Evolutionary conservation across 2,329 filamentous ascomycete species (phyloP).

Genomic region (Penicillium sp.): DNA sequence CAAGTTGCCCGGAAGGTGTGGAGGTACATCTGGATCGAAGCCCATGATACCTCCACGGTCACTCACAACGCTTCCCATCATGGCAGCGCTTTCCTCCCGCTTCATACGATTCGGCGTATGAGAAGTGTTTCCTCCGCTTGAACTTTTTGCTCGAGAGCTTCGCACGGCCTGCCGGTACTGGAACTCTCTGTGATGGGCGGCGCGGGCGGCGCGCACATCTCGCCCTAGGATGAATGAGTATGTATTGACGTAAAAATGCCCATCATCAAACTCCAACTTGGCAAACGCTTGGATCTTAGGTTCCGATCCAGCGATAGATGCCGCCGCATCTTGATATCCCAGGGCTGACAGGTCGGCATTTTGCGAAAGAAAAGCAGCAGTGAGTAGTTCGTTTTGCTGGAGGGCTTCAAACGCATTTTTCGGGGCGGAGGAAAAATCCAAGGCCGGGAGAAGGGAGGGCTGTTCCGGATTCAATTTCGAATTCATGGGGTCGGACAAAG

Average conservation of each 20-base stretch:
- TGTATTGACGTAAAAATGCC: slow-evolving; percentile 65
- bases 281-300: slow-evolving; percentile 59
- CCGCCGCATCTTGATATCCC: slow-evolving; percentile 36
- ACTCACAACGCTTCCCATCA: slow-evolving; percentile 54
- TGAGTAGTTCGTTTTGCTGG: slow-evolving; percentile 42
- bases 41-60: slow-evolving; percentile 57
- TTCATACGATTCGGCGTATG: slow-evolving; percentile 48
- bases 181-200: slow-evolving; percentile 47
- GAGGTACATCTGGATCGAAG: slow-evolving; percentile 45
- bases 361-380: slow-evolving; percentile 40
- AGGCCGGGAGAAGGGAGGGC: slow-evolving; percentile 36
- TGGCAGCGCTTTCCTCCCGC: slow-evolving; percentile 43
- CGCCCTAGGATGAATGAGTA: slow-evolving; percentile 63
- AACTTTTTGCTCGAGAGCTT: slow-evolving; percentile 47
- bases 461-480: slow-evolving; percentile 33
- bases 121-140: slow-evolving; percentile 45
- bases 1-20: slow-evolving; percentile 35
- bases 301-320: slow-evolving; percentile 43
- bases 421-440: slow-evolving; percentile 34
- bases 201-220: slow-evolving; percentile 54
- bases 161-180: slow-evolving; percentile 43
- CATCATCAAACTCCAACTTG: slow-evolving; percentile 63
- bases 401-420: slow-evolving; percentile 39
- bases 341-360: slow-evolving; percentile 37
- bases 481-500: slow-evolving; percentile 36